Conservation (phyloP, 495 filamentous ascomycete genomes). For the Hyaloscypha variabilis region DNA sequence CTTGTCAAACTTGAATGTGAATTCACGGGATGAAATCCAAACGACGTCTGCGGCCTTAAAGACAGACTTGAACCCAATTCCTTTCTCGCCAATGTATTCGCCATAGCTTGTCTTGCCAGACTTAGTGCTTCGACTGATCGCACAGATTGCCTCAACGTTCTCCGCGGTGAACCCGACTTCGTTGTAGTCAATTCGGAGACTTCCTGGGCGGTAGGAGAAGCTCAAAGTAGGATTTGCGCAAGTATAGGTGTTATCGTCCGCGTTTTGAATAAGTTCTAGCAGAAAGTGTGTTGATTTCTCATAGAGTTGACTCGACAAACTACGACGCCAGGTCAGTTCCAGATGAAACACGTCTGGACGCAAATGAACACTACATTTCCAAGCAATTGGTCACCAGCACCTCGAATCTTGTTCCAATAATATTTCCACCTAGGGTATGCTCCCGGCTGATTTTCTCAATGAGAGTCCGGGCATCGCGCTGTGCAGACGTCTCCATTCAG, state of each 20-base stretch:
- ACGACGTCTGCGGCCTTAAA: slow-evolving; percentile 46
- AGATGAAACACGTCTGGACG: too few relatives aligned
- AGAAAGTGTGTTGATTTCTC: slow-evolving; percentile 21
- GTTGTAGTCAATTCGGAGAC: slow-evolving; percentile 37
- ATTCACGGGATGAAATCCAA: slow-evolving; percentile 39
- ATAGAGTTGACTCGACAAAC: background rate
- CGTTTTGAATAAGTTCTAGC: slow-evolving; percentile 49
- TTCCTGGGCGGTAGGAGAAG: background rate
- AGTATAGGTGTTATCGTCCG: slow-evolving; percentile 43
- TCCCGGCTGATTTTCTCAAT: too few relatives aligned
- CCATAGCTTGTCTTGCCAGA: background rate
- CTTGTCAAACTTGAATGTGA: slow-evolving; percentile 41
- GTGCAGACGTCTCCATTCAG: too few relatives aligned
- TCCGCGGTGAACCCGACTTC: slow-evolving; percentile 43
- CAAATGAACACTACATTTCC: too few relatives aligned
- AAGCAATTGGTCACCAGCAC: too few relatives aligned
- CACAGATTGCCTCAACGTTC: slow-evolving; percentile 42
- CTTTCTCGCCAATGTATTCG: slow-evolving; percentile 47
- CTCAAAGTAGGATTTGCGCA: background rate
- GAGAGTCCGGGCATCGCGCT: too few relatives aligned
- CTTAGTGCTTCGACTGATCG: slow-evolving; percentile 42
- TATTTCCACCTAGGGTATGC: too few relatives aligned
- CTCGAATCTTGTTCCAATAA: too few relatives aligned
- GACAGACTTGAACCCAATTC: slow-evolving; percentile 51
- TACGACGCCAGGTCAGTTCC: background rate